Percentiles rank a stretch among this genome's conserved stretches.
Evolutionary conservation across 805 yeast genomes (phyloP).

Genomic region (Wickerhamomyces sydowiorum): DNA sequence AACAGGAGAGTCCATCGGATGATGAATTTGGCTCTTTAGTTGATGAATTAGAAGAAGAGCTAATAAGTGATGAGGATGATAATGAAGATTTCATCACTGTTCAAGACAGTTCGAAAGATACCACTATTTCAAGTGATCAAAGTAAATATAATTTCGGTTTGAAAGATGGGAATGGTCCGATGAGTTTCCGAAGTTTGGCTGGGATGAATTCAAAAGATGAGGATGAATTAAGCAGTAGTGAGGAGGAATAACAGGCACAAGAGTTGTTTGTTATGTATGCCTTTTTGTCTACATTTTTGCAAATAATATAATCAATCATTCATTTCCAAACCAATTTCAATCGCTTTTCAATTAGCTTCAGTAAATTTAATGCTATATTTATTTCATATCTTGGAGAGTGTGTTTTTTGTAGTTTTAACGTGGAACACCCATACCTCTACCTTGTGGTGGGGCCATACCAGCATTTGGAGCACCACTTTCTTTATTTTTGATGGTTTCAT

Average conservation of each 20-base stretch:
- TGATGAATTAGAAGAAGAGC: slow-evolving; percentile 21
- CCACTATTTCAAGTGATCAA: neutral
- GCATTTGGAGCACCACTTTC: slow-evolving; percentile 52
- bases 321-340: too few relatives aligned
- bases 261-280: too few relatives aligned
- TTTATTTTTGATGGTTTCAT: slow-evolving; percentile 81
- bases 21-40: slow-evolving; percentile 17
- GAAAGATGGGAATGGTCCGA: slow-evolving; percentile 11
- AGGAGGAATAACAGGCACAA: slow-evolving; percentile 23
- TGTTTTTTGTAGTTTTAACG: slow-evolving; percentile 13
- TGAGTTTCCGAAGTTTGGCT: slow-evolving; percentile 19
- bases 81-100: slow-evolving; percentile 6
- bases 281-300: too few relatives aligned
- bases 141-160: neutral
- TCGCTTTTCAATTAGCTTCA: too few relatives aligned
- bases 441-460: slow-evolving; percentile 42
- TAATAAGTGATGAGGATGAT: slow-evolving; percentile 5
- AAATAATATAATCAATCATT: too few relatives aligned
- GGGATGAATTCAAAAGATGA: slow-evolving; percentile 13
- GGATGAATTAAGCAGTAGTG: slow-evolving; percentile 20
- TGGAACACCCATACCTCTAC: slow-evolving; percentile 73
- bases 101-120: slow-evolving; percentile 3
- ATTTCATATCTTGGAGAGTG: too few relatives aligned
- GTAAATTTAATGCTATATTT: too few relatives aligned
- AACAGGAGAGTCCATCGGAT: slow-evolving; percentile 1